These are phyloP conservation scores for Ilex paraguariensis DNA, from an alignment of 305 asterid species.

Conservation along the genomic window DNA sequence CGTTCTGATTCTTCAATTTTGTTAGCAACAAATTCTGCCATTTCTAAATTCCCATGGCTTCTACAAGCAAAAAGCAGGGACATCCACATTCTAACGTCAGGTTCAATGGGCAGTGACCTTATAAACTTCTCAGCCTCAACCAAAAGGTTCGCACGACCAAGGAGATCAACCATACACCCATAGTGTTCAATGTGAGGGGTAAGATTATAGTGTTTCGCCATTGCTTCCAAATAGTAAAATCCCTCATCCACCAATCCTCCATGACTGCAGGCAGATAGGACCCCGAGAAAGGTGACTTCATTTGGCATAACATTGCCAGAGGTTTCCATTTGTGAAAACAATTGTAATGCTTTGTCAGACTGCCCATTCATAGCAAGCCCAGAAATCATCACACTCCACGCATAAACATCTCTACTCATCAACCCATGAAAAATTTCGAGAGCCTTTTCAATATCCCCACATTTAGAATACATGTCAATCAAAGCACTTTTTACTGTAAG, in stretches of 20 bases:
- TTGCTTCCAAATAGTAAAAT: slow-evolving; percentile 2
- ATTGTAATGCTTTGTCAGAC: slow-evolving; percentile 1
- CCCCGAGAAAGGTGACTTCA: slow-evolving; percentile 12
- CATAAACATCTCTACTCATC: neutral
- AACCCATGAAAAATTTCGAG: slow-evolving; percentile 6
- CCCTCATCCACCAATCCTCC: slow-evolving; percentile 9
- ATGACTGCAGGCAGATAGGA: slow-evolving; percentile 8
- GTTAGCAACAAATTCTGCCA: slow-evolving; percentile 11
- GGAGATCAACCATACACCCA: slow-evolving; percentile 14
- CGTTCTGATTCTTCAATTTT: slow-evolving; percentile 6
- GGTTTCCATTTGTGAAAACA: slow-evolving; percentile 9
- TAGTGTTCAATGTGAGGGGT: slow-evolving; percentile 8
- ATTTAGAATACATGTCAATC: slow-evolving; percentile 10
- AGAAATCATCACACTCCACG: slow-evolving; percentile 12
- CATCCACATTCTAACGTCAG: slow-evolving; percentile 10
- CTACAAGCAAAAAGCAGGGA: slow-evolving; percentile 13
- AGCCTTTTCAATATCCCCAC: slow-evolving; percentile 13
- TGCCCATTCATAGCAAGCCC: slow-evolving; percentile 9
- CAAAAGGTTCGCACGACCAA: slow-evolving; percentile 13
- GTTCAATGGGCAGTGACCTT: slow-evolving; percentile 4
- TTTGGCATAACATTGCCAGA: slow-evolving; percentile 1
- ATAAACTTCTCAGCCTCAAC: slow-evolving; percentile 7
- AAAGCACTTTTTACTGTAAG: slow-evolving; percentile 4
- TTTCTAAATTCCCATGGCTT: slow-evolving; percentile 5
- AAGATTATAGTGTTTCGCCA: slow-evolving; percentile 1